Conservation (phyloP, 2,329 filamentous ascomycete genomes). For the Fusarium albidum region DNA sequence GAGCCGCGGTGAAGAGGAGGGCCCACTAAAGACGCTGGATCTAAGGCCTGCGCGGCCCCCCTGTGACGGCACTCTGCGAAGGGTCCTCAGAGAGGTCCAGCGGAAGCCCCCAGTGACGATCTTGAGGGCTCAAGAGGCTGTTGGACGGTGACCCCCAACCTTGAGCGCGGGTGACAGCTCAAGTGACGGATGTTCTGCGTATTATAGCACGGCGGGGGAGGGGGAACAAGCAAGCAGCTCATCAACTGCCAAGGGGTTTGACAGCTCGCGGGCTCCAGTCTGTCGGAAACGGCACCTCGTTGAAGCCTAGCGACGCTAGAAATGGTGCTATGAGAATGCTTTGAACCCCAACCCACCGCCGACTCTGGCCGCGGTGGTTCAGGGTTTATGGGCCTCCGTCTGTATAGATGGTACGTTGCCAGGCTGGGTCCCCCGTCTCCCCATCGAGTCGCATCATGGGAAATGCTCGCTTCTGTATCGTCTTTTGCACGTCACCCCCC, state of each 20-base stretch:
- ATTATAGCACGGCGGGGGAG: no score
- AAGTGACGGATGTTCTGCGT: not conserved
- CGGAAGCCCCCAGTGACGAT: conserved; percentile 6
- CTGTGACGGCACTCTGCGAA: conserved; percentile 31
- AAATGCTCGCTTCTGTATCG: conserved; percentile 8
- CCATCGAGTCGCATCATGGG: conserved; percentile 28
- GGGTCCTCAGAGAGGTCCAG: conserved; percentile 16
- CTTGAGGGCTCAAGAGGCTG: not conserved
- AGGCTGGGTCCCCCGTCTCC: conserved; percentile 27
- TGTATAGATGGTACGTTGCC: conserved; percentile 13
- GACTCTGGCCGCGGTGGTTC: conserved; percentile 1
- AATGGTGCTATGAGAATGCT: conserved; percentile 15
- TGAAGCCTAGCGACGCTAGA: conserved; percentile 28
- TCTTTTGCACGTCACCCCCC: conserved; percentile 34
- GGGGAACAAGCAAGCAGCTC: not conserved
- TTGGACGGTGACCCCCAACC: not conserved
- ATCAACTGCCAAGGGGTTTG: conserved; percentile 6
- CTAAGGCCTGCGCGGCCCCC: conserved; percentile 16
- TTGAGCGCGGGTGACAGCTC: not conserved
- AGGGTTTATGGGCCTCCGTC: no score
- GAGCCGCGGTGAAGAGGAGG: conserved; percentile 37
- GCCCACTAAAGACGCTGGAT: conserved; percentile 32
- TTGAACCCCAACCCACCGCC: conserved; percentile 30
- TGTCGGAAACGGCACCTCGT: conserved; percentile 35
- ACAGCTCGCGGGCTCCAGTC: conserved; percentile 14